Evolutionary conservation across 179 eudicot species (phyloP).

Genomic region (Spergularia azorica): DNA sequence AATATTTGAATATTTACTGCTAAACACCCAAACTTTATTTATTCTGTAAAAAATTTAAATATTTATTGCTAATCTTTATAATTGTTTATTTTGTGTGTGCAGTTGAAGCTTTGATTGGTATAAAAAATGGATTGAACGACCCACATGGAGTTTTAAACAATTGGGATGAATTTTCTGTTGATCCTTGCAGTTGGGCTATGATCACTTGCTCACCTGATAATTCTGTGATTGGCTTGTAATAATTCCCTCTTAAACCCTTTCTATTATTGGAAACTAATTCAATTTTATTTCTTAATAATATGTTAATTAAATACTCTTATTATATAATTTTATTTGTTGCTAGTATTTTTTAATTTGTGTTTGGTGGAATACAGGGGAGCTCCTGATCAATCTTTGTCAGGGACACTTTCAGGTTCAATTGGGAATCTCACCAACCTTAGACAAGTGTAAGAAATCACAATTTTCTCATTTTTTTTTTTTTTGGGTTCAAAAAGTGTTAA

Average conservation of each 20-base stretch:
- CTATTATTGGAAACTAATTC: background rate
- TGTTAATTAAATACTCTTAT: background rate
- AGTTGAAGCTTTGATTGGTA: conserved; percentile 74
- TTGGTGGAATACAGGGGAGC: conserved; percentile 57
- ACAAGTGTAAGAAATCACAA: conserved; percentile 66
- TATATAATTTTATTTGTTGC: too few relatives aligned
- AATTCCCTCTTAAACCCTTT: conserved; percentile 15
- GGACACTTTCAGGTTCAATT: conserved; percentile 63
- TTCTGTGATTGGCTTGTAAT: conserved; percentile 65
- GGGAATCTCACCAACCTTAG: conserved; percentile 79
- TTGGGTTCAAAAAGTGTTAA: too few relatives aligned
- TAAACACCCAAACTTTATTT: too few relatives aligned
- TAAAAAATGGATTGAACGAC: conserved; percentile 54
- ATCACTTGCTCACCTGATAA: conserved; percentile 83
- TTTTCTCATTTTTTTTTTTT: background rate
- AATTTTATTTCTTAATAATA: background rate
- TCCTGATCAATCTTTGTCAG: conserved; percentile 86
- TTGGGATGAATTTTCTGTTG: conserved; percentile 96
- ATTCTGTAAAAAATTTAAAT: too few relatives aligned
- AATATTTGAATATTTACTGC: background rate
- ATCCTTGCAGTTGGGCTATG: conserved; percentile 97
- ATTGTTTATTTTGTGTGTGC: conserved; percentile 5
- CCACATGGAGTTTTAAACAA: conserved; percentile 72
- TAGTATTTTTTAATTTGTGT: background rate
- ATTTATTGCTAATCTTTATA: background rate